Conservation (phyloP, 176 grass and related monocot genomes). For the bread wheat (Triticum aestivum) region IWGSC_CS_RefSeq_v2.1 NC_057808.1:435879689-435880188, state of each 20-base stretch:
- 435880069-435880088: too few relatives aligned
- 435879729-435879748: slow-evolving; percentile 77
- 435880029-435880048: too few relatives aligned
- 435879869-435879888: slow-evolving; percentile 72
- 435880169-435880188: too few relatives aligned
- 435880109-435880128: too few relatives aligned
- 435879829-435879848: slow-evolving; percentile 47
- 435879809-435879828: slow-evolving; percentile 63
- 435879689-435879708: slow-evolving; percentile 97
- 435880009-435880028: background rate
- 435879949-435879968: slow-evolving; percentile 68
- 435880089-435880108: too few relatives aligned
- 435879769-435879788: slow-evolving; percentile 64
- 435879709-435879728: slow-evolving; percentile 82
- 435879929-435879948: slow-evolving; percentile 95
- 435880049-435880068: too few relatives aligned
- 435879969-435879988: too few relatives aligned
- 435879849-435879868: slow-evolving; percentile 62
- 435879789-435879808: slow-evolving; percentile 57
- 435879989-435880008: background rate
- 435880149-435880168: too few relatives aligned
- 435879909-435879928: slow-evolving; percentile 96
- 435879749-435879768: slow-evolving; percentile 89
- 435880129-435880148: too few relatives aligned
- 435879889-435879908: slow-evolving; percentile 83